phyloP scores from a whole-genome alignment of 2,329 filamentous ascomycete genomes.

The Diaporthe sp. region DNA sequence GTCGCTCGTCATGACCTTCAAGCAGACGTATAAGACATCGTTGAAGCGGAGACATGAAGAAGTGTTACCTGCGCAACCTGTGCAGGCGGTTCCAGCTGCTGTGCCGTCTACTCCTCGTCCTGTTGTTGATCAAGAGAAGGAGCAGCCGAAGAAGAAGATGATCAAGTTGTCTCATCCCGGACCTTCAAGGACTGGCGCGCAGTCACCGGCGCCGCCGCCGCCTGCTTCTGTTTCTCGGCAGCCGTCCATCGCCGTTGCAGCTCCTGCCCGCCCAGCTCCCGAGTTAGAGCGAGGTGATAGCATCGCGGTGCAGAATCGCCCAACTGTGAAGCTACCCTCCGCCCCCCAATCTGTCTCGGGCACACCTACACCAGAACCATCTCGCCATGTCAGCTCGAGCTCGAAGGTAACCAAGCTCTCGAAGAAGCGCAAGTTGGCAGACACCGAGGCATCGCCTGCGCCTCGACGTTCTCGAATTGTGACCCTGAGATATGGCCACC shows the following conservation, averaged over 20 bases:
- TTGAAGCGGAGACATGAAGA: conserved; percentile 63
- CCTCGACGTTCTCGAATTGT: conserved; percentile 27
- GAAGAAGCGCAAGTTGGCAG: conserved; percentile 39
- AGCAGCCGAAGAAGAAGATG: conserved; percentile 49
- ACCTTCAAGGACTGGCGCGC: conserved; percentile 22
- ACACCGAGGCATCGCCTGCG: conserved; percentile 20
- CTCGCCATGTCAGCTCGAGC: conserved; percentile 28
- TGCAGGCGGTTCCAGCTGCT: background rate
- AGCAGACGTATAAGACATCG: conserved; percentile 40
- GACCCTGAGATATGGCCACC: conserved; percentile 29
- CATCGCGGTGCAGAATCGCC: conserved; percentile 37
- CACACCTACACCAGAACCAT: conserved; percentile 20
- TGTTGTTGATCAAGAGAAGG: conserved; percentile 40
- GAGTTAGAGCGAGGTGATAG: conserved; percentile 33
- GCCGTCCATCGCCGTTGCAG: conserved; percentile 37
- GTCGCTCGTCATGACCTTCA: conserved; percentile 41
- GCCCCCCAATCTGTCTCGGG: conserved; percentile 20
- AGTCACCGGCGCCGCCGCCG: conserved; percentile 22
- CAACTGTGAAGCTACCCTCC: conserved; percentile 21
- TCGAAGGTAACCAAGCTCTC: conserved; percentile 19
- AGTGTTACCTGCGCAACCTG: conserved; percentile 41
- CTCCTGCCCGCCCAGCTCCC: conserved; percentile 20
- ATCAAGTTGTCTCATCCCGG: conserved; percentile 42
- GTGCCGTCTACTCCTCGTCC: background rate
- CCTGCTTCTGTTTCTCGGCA: conserved; percentile 25